Conservation (phyloP, 1,284 basidiomycete species). For the Calocybe gambosa region DNA sequence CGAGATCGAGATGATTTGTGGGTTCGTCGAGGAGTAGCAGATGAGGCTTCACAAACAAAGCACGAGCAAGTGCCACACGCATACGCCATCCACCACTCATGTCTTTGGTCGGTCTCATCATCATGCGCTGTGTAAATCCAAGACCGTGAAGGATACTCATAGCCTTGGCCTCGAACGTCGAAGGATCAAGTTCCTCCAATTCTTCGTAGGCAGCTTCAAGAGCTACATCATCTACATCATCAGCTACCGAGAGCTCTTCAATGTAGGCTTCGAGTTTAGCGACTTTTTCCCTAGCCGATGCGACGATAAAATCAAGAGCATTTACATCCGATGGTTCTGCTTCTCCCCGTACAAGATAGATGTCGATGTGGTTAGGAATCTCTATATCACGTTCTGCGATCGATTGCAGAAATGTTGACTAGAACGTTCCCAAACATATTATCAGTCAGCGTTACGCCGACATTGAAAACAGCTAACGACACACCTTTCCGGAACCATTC, state of each 20-base stretch:
- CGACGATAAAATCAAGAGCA: constrained; percentile 94
- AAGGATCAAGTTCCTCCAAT: constrained; percentile 94
- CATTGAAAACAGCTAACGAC: constrained; percentile 19
- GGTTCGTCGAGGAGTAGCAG: constrained; percentile 87
- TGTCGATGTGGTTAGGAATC: constrained; percentile 94
- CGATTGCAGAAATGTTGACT: constrained; percentile 68
- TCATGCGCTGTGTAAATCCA: constrained; percentile 89
- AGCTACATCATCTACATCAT: constrained; percentile 83
- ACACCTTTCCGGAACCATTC: constrained; percentile 96
- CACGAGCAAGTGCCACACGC: constrained; percentile 95
- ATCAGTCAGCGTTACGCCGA: constrained; percentile 1
- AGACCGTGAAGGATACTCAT: constrained; percentile 95
- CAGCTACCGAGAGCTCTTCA: constrained; percentile 88
- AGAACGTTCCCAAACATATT: neutral
- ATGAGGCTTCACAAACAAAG: constrained; percentile 96
- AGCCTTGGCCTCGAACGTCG: constrained; percentile 94
- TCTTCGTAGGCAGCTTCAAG: constrained; percentile 91
- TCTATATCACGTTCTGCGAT: constrained; percentile 91
- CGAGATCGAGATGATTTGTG: constrained; percentile 89
- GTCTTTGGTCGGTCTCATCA: constrained; percentile 95
- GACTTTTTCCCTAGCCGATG: constrained; percentile 91
- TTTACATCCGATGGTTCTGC: constrained; percentile 96
- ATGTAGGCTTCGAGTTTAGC: constrained; percentile 93
- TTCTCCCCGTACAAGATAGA: constrained; percentile 94
- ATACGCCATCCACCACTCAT: constrained; percentile 99